Base-by-base conservation (phyloP, 2,329 filamentous ascomycete genomes). In the Rutstroemia sp. region DNA sequence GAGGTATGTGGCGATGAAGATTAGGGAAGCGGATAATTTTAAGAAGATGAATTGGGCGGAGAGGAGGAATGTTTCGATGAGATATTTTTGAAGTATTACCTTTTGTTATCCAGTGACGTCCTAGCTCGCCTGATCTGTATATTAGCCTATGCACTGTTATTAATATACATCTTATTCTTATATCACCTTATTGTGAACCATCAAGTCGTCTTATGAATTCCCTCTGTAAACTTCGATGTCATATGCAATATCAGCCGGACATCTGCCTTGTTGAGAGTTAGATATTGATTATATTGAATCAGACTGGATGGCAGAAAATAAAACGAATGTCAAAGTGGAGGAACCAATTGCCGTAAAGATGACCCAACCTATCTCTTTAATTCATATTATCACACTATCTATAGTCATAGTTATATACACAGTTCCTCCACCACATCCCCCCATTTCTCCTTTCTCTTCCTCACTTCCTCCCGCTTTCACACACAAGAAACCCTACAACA, bases 1-100 rank as follows among this genome's bases (percentile, higher is more conserved):
- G 25, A 73, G 78, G 46, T 89, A 84, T 63, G 45, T 79, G 3
- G 68, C 69, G 0, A 72, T 86, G 60, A 88, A 88, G 73, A 73
- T 73, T 57, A 76, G 71, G 2, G 85, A 89, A 71, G 68, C 76
- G 59, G 71, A 71, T 17, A 71, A 80, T 63, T 65, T 84, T 56
- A 69, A 69, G 9, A 65, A 62, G 21, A 27, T 59, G 56, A 60
- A 41, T 48, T 37, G 38, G 39, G 50, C 50, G 1, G 58, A 62
- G 47, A 61, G 60, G 51, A 62, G 53, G 37, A 53, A 50, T 30
- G 19, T 62, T 19, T 50, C 49, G 4, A 58, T 60, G 52, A 1
- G 67, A 21, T 23, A 21, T 46, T 46, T 23, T 46, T 6, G 23
- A 42, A 17, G 1, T n/a, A 42, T 6, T 42, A 8, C 16, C 3